Conservation (phyloP, 1,284 basidiomycete genomes). For the Microbotryum silenes-acaulis region DNA sequence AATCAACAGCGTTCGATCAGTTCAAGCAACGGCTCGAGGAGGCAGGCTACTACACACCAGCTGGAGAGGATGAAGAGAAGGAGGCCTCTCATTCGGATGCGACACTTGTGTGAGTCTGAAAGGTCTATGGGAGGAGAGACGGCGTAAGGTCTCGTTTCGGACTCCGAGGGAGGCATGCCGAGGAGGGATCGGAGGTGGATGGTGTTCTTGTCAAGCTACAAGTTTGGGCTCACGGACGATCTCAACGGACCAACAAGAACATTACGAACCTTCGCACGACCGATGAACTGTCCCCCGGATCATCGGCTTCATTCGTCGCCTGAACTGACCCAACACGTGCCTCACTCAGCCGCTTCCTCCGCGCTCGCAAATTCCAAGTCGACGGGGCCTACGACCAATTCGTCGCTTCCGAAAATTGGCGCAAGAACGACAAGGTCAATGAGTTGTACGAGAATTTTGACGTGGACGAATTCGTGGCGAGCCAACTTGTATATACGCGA, state of each 20-base stretch:
- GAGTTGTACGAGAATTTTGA: conserved; percentile 55
- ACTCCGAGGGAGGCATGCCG: no score
- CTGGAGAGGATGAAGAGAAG: neutral
- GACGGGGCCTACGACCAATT: conserved; percentile 63
- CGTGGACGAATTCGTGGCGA: conserved; percentile 49
- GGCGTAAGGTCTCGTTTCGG: no score
- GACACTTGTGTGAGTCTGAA: conserved; percentile 54
- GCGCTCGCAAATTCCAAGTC: conserved; percentile 59
- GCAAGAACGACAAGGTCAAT: conserved; percentile 54
- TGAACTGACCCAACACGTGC: no score
- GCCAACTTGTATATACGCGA: no score
- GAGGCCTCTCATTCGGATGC: conserved; percentile 49
- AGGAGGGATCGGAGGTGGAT: no score
- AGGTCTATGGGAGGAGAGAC: no score
- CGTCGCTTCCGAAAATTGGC: conserved; percentile 56
- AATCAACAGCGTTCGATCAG: conserved; percentile 47
- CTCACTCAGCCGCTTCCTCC: conserved; percentile 57
- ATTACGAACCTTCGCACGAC: no score
- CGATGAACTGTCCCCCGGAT: no score
- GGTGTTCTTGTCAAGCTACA: no score
- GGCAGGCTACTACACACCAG: conserved; percentile 48
- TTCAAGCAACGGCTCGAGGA: conserved; percentile 52
- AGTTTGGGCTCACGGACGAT: no score
- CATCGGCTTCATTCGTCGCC: no score
- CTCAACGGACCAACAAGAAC: no score